Evolutionary conservation across 306 rosid species (phyloP), one percentile per base, ranked within the genome.

Genomic region (Vigna unguiculata): DNA sequence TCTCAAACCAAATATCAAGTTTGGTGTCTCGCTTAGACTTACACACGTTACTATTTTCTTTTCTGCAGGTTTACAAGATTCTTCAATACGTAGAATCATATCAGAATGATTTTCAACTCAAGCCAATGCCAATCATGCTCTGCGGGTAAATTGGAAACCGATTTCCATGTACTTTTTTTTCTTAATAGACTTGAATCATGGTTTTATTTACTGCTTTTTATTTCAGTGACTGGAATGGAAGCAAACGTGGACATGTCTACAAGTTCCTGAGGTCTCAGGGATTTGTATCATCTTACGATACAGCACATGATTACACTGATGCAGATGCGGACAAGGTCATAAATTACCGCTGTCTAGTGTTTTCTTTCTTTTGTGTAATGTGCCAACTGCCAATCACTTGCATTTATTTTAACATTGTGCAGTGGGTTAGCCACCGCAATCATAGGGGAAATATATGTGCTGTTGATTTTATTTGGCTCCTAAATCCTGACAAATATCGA

Each of bases 401-500:
- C 14, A 28, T 72, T 45, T 55, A 25, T 28, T 53, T 64, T 48
- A 43, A 67, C 66, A 32, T 75, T 22, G 85, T 80, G 81, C 86
- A 95, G 99, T 95, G 99, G 99, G 86, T 95, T 72, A 95, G 99
- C 79, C 99, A 95, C 63, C 91, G 96, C 25, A 95, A 95, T 81
- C 99, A 95, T 81, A 86, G 97, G 21, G 99, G 99, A 76, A 92
- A 95, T 84, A 89, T 90, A 59, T 95, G 99, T 61, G 97, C 97
- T 24, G 99, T 95, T 82, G 99, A 95, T 82, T 92, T 92, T 78
- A 90, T 92, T 69, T 92, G 97, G 97, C 96, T 92, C 79, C 91
- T 92, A 25, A 92, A 92, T 86, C 97, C 97, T 8, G 88, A 92
- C 71, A 88, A 85, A 48, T 88, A 92, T 63, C 83, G 87, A 36